Conservation (phyloP, 306 rosid species). For the Vigna unguiculata region DNA sequence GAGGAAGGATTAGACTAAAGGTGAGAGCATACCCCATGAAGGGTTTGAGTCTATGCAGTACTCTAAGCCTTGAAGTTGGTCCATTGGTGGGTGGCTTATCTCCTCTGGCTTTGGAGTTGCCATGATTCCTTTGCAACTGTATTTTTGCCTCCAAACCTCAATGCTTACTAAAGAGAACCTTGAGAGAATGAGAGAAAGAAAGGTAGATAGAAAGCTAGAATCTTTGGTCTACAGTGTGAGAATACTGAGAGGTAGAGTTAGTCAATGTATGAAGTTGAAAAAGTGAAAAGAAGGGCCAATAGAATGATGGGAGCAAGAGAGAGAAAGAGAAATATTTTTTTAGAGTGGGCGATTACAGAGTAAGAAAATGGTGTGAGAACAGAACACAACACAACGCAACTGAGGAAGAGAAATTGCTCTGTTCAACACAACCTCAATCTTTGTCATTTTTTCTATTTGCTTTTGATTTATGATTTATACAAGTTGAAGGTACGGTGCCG, state of each 20-base stretch:
- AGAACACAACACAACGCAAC: background rate
- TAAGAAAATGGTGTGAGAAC: slow-evolving; percentile 39
- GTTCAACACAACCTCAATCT: background rate
- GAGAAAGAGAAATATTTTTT: slow-evolving; percentile 14
- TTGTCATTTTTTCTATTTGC: background rate
- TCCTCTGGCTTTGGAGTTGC: slow-evolving; percentile 82
- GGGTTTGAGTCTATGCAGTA: slow-evolving; percentile 97
- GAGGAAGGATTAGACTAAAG: slow-evolving; percentile 27
- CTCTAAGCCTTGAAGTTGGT: slow-evolving; percentile 98
- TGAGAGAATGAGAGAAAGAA: slow-evolving; percentile 21
- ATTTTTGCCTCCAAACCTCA: slow-evolving; percentile 37
- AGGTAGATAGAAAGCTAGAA: slow-evolving; percentile 30
- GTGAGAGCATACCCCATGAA: slow-evolving; percentile 78
- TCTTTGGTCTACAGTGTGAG: slow-evolving; percentile 30
- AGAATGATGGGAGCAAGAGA: slow-evolving; percentile 46
- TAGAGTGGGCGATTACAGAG: slow-evolving; percentile 23
- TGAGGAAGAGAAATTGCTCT: slow-evolving; percentile 34
- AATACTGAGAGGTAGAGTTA: slow-evolving; percentile 20
- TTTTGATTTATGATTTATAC: background rate
- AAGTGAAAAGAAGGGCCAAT: slow-evolving; percentile 43
- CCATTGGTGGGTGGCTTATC: slow-evolving; percentile 89
- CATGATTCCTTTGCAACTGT: slow-evolving; percentile 57
- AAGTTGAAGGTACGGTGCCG: slow-evolving; percentile 62
- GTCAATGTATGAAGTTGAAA: slow-evolving; percentile 50
- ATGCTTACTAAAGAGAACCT: slow-evolving; percentile 42